Evolutionary conservation across 129 eudicot species (phyloP), one percentile per base, ranked within the genome.

Genomic region (Escallonia herrerae): DNA sequence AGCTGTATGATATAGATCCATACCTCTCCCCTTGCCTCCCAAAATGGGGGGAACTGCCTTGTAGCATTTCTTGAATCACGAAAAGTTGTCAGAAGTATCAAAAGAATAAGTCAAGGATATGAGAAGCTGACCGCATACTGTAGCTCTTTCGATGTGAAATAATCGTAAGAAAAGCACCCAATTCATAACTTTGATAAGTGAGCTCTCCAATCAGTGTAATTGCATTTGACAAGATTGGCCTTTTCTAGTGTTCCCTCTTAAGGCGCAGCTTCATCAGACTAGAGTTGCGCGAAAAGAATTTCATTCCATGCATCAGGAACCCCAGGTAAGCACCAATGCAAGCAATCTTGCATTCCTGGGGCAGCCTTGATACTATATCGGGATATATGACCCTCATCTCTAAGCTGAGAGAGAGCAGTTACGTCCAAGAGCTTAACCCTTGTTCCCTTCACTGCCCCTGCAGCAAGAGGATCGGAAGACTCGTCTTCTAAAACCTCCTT

Each of bases 361-460:
- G 82, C 60, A 15, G 83, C 78, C 68, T 59, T 80, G 59, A 84
- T 67, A 46, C 83, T 76, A 71, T 84, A 84, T n/a, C 82, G 72
- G 3, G 90, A 84, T 47, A 84, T 83, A 62, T 83, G 84, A 52
- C 70, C 70, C 70, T 91, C 98, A 33, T 91, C 98, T 77, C 98
- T 81, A 65, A 91, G 74, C 83, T 85, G 71, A 58, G 98, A 91
- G 56, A 88, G 66, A 56, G 81, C 95, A 4, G 98, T 87, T 45
- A 91, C 77, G 47, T 91, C 98, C 74, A 88, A 70, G 58, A 91
- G 88, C 50, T 77, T 83, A 11, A 91, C 91, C 2, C 54, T 57
- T 10, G 89, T 87, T 46, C 98, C 98, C 73, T 74, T 83, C 44
- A 83, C 86, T 2, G 98, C 90, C 79, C 79, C 81, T 9, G 85